phyloP scores from a whole-genome alignment of 345 rosid genomes.

The Eucalyptus microcorys region DNA sequence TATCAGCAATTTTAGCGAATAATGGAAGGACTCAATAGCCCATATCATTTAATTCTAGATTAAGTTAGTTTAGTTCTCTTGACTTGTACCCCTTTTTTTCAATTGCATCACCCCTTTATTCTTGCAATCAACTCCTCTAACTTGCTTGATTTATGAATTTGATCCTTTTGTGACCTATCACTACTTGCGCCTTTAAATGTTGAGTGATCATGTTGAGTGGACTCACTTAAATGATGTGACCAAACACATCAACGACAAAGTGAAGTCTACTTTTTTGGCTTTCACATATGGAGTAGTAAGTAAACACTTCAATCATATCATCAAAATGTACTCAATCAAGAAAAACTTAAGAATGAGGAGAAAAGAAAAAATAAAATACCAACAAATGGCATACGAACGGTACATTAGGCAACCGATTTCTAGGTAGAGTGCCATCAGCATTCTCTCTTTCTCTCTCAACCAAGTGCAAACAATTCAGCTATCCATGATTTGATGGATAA shows the following conservation, averaged over 20 bases:
- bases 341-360: neutral
- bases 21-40: neutral
- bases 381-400: neutral
- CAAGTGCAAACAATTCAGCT: neutral
- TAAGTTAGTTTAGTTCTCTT: neutral
- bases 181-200: neutral
- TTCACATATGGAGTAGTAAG: neutral
- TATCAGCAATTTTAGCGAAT: neutral
- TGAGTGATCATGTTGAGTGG: neutral
- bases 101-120: neutral
- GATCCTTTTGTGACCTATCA: neutral
- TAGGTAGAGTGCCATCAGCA: too few species aligned
- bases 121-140: too few species aligned
- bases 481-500: neutral
- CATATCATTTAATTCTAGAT: neutral
- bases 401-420: too few species aligned
- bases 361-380: neutral
- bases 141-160: neutral
- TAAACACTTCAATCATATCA: neutral
- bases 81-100: neutral
- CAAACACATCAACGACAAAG: neutral
- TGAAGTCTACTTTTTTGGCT: neutral
- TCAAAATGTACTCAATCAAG: neutral
- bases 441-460: too few species aligned
- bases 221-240: neutral